phyloP scores from a whole-genome alignment of 176 grass and related monocot species.

The Echinochloa phyllopogon region DNA sequence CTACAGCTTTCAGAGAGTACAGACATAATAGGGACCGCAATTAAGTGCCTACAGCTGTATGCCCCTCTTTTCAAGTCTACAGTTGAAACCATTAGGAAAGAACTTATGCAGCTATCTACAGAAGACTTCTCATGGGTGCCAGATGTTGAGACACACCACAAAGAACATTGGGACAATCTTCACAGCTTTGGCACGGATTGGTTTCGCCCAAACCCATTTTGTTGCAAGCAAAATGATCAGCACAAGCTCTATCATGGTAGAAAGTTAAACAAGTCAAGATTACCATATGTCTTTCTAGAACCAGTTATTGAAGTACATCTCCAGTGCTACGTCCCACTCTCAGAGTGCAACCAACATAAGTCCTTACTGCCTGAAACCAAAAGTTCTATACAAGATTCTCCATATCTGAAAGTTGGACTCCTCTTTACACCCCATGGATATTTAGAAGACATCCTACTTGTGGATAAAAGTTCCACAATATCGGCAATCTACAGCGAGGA shows the following conservation, averaged over 20 bases:
- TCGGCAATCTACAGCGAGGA: background rate
- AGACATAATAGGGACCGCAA: background rate
- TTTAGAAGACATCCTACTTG: background rate
- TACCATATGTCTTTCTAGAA: background rate
- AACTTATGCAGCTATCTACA: background rate
- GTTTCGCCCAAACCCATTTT: background rate
- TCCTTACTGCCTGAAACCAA: background rate
- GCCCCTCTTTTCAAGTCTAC: background rate
- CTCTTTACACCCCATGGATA: background rate
- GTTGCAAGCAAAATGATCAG: conserved; percentile 1
- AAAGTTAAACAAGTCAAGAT: background rate
- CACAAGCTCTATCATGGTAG: background rate
- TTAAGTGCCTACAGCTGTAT: background rate
- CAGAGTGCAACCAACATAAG: background rate
- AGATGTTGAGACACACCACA: background rate
- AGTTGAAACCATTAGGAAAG: background rate
- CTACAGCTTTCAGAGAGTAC: background rate
- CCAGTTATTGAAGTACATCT: conserved; percentile 3
- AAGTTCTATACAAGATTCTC: background rate
- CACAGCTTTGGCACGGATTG: background rate
- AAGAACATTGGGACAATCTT: conserved; percentile 15
- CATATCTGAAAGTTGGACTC: background rate
- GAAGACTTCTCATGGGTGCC: conserved; percentile 2
- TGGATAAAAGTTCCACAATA: background rate
- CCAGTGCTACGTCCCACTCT: background rate